A percentile compares a stretch with the other conserved stretches of the same genome.
These are phyloP conservation scores for Nigrospora osmanthi DNA, from an alignment of 2,329 filamentous ascomycete species.

Conservation along the genomic window DNA sequence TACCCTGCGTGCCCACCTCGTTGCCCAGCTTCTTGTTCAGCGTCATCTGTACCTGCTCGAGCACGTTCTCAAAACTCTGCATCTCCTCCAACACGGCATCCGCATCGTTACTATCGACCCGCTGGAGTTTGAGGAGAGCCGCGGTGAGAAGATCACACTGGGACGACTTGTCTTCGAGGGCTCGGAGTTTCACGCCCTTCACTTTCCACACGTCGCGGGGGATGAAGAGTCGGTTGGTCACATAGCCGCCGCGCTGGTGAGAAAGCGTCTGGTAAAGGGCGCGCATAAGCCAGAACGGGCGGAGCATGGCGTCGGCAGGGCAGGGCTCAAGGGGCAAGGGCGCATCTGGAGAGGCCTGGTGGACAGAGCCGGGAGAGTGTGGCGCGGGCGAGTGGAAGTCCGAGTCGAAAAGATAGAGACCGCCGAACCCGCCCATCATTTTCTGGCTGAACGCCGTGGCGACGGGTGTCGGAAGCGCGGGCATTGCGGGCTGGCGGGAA, in stretches of 20 bases:
- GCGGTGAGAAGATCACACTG: slow-evolving; percentile 89
- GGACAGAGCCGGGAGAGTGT: slow-evolving; percentile 55
- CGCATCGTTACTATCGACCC: slow-evolving; percentile 82
- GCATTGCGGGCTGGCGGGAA: slow-evolving; percentile 45
- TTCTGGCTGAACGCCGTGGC: slow-evolving; percentile 53
- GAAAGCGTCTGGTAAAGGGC: slow-evolving; percentile 87
- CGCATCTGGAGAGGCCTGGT: slow-evolving; percentile 51
- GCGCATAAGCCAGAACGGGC: slow-evolving; percentile 97
- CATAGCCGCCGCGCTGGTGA: slow-evolving; percentile 84
- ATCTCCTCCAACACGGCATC: slow-evolving; percentile 92
- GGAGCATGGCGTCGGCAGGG: slow-evolving; percentile 78
- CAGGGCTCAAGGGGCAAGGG: slow-evolving; percentile 84
- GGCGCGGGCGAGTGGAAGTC: slow-evolving; percentile 62
- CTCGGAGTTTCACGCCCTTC: slow-evolving; percentile 86
- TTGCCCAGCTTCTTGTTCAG: slow-evolving; percentile 81
- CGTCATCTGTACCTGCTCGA: slow-evolving; percentile 75
- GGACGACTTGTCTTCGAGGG: slow-evolving; percentile 85
- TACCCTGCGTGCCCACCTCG: slow-evolving; percentile 77
- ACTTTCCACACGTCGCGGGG: slow-evolving; percentile 91
- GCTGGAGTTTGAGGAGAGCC: slow-evolving; percentile 72
- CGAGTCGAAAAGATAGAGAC: slow-evolving; percentile 76
- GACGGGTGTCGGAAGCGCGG: slow-evolving; percentile 61
- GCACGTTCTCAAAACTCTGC: slow-evolving; percentile 75
- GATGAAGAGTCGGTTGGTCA: slow-evolving; percentile 87
- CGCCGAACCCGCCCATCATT: slow-evolving; percentile 50